Evolutionary conservation across 345 rosid species (phyloP).

Genomic region (Angophora floribunda): DNA sequence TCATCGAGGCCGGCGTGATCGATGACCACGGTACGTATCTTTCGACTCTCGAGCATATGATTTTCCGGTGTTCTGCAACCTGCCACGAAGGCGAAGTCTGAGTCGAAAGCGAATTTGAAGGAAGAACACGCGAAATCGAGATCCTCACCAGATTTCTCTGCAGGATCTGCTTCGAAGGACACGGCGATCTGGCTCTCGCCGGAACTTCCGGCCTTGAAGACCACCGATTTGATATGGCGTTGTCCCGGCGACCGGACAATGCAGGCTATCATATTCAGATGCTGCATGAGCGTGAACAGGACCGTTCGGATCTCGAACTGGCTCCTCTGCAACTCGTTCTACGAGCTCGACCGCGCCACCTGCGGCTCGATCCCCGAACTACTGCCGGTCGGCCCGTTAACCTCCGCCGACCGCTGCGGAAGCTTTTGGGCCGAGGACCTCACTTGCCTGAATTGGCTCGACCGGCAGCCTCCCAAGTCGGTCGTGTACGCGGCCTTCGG

Average conservation of each 20-base stretch:
- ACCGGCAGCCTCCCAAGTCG: constrained; percentile 13
- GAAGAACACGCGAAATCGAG: background rate
- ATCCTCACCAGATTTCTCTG: background rate
- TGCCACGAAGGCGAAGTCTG: background rate
- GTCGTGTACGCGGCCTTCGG: constrained; percentile 49
- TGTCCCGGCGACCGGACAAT: background rate
- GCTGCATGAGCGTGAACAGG: background rate
- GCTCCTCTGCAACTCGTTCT: constrained; percentile 10
- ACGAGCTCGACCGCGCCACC: constrained; percentile 9
- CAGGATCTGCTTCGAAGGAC: background rate
- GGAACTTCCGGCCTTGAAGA: background rate
- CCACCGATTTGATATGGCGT: constrained; percentile 6
- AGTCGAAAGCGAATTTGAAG: background rate
- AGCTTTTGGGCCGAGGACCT: constrained; percentile 15
- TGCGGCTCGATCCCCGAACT: constrained; percentile 1
- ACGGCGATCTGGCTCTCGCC: background rate
- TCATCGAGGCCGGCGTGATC: constrained; percentile 1
- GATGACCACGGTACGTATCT: constrained; percentile 7
- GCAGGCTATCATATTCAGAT: background rate
- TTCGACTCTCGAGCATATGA: background rate
- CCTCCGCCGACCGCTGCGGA: background rate
- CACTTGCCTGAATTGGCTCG: constrained; percentile 25
- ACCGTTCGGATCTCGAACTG: background rate
- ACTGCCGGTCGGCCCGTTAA: constrained; percentile 23
- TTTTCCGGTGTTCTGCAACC: background rate